Evolutionary conservation across 73 alveolate genomes (phyloP), one percentile per base, ranked within the genome.

Genomic region (Uronychia binucleata): DNA sequence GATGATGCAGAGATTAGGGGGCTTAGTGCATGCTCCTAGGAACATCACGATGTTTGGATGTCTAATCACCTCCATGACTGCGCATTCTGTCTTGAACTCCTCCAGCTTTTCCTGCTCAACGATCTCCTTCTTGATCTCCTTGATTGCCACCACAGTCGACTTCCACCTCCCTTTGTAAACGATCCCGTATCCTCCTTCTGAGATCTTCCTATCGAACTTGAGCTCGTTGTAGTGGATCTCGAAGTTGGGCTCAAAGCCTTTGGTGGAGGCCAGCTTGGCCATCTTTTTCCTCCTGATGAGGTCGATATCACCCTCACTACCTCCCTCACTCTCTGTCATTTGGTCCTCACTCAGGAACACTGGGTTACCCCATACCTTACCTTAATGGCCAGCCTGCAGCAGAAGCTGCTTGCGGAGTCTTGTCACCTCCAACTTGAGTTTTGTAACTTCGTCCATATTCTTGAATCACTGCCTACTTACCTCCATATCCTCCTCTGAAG

Each of bases 171-270:
- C 99, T 78, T 96, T 95, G 35, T 86, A 93, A 58, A 98, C 99
- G 14, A 96, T 96, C 14, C 99, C 99, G 85, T 96, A 97, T 28
- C 99, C 99, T 34, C 99, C 98, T 74, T 97, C 98, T n/a, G 99
- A 91, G 25, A 94, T 92, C 79, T 95, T 91, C 77, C 94, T 95
- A 83, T 96, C 99, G 74, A 94, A 82, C 57, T 91, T 92, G 59
- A 97, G 90, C 57, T 97, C 99, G 27, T 90, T 94, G 81, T 95
- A 95, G 82, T 91, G 87, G 57, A 98, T 97, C 81, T 97, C 99
- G 76, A 97, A 93, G 74, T 94, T 93, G 19, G 96, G 88, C 33
- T 94, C 77, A 86, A 90, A 90, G 34, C 89, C 90, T 92, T 86
- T 91, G 59, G 74, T 83, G 8, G 58, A 75, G 5, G 91, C 81